phyloP scores from a whole-genome alignment of 2,329 filamentous ascomycete genomes.

The Xylariaceae sp. region DNA sequence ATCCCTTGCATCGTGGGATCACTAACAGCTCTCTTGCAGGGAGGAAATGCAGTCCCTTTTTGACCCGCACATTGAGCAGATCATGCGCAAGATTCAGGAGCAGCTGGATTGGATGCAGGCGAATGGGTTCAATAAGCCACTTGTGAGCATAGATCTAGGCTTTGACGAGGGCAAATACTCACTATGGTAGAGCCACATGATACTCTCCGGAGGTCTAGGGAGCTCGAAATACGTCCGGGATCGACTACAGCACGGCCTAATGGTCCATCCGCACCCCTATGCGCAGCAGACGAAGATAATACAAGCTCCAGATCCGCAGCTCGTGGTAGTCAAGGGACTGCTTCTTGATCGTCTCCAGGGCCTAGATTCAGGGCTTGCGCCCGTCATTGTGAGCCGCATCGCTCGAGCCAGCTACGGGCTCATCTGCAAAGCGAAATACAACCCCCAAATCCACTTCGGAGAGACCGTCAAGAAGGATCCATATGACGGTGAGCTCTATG shows the following conservation, averaged over 20 bases:
- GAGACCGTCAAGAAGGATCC: conserved; percentile 32
- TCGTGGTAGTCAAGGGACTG: conserved; percentile 50
- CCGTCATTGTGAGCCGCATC: conserved; percentile 39
- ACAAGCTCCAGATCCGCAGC: conserved; percentile 46
- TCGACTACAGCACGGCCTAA: conserved; percentile 34
- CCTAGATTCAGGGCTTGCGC: conserved; percentile 32
- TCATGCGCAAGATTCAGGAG: conserved; percentile 34
- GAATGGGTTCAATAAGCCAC: conserved; percentile 27
- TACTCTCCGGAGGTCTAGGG: conserved; percentile 42
- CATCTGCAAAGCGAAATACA: conserved; percentile 33
- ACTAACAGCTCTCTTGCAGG: conserved; percentile 20
- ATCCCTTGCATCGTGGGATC: background rate
- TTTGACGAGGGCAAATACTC: background rate
- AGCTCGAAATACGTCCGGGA: conserved; percentile 44
- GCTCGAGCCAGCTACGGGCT: conserved; percentile 41
- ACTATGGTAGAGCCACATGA: conserved; percentile 32
- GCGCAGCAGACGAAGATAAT: conserved; percentile 34
- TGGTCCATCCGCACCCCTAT: conserved; percentile 29
- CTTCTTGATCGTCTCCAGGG: conserved; percentile 48
- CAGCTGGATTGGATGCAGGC: conserved; percentile 36
- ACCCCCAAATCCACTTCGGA: conserved; percentile 30
- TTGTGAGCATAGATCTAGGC: conserved; percentile 24
- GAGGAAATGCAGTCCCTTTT: conserved; percentile 40
- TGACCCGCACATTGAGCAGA: conserved; percentile 36
- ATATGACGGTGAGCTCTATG: conserved; percentile 33